Percentiles rank a stretch among this genome's conserved stretches.
Conservation (phyloP, 352 stramenopile genomes). For the Globisporangium paddicum region DNA sequence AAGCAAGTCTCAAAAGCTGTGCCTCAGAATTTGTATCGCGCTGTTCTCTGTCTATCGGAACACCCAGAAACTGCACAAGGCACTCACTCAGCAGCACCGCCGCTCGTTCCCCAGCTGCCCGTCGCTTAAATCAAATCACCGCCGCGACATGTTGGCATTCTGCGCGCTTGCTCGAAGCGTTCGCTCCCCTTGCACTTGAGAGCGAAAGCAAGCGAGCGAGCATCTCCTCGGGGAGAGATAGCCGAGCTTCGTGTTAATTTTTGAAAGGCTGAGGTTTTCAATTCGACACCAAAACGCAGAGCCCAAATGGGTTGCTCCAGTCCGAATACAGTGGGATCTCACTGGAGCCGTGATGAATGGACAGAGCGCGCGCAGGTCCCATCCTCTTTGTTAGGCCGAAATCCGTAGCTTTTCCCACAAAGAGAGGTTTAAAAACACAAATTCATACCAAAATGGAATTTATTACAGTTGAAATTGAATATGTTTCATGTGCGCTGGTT, state of each 20-base stretch:
- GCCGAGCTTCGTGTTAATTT: background rate
- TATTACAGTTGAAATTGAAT: too few species aligned
- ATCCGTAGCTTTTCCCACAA: too few species aligned
- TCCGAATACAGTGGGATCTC: conserved; percentile 1
- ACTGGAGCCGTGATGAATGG: background rate
- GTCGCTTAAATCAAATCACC: background rate
- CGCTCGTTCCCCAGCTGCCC: background rate
- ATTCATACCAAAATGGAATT: too few species aligned
- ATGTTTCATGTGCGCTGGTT: too few species aligned
- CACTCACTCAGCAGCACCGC: background rate
- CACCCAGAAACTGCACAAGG: background rate
- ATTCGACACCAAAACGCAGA: background rate
- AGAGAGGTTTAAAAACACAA: too few species aligned
- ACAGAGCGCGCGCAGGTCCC: background rate
- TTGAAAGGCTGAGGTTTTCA: background rate
- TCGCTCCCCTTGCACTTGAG: background rate
- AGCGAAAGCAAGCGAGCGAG: background rate
- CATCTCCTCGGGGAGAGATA: too few species aligned
- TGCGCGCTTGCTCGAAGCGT: background rate
- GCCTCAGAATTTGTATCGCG: background rate
- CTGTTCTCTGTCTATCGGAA: background rate
- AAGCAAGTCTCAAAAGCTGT: background rate
- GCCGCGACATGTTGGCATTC: background rate
- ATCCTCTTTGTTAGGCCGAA: background rate
- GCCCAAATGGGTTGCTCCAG: background rate